These are phyloP conservation scores for Cryptosporidium sp. DNA, from an alignment of 169 alveolate species.

Conservation along the genomic window DNA sequence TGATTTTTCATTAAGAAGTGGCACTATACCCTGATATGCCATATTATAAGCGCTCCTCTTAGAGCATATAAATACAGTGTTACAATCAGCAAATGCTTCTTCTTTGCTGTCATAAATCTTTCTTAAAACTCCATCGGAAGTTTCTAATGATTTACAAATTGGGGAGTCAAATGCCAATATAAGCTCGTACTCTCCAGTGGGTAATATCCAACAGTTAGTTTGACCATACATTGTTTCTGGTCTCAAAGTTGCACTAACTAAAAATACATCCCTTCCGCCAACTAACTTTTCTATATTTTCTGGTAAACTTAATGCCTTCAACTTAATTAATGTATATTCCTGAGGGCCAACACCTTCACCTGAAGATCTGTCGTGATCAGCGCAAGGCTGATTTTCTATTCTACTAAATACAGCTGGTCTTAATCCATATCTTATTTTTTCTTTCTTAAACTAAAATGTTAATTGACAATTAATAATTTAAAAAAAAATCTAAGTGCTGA, in stretches of 20 bases:
- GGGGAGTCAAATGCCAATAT: slow-evolving; percentile 82
- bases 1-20: slow-evolving; percentile 27
- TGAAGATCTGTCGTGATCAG: slow-evolving; percentile 96
- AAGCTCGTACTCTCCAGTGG: slow-evolving; percentile 92
- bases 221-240: slow-evolving; percentile 99
- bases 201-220: slow-evolving; percentile 96
- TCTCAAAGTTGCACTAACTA: slow-evolving; percentile 98
- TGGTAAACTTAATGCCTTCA: slow-evolving; percentile 86
- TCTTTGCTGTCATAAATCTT: slow-evolving; percentile 72
- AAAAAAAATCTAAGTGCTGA: background rate
- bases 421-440: slow-evolving; percentile 61
- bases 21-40: slow-evolving; percentile 93
- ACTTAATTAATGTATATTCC: slow-evolving; percentile 96
- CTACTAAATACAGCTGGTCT: slow-evolving; percentile 74
- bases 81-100: slow-evolving; percentile 70
- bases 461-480: background rate
- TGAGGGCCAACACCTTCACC: slow-evolving; percentile 97
- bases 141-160: slow-evolving; percentile 13
- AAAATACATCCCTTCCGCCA: slow-evolving; percentile 85
- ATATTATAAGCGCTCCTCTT: slow-evolving; percentile 89
- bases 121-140: slow-evolving; percentile 70
- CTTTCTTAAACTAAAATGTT: slow-evolving; percentile 28
- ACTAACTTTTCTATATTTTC: slow-evolving; percentile 76
- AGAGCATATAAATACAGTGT: slow-evolving; percentile 82
- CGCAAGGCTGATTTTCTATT: slow-evolving; percentile 96